phyloP scores from a whole-genome alignment of 768 basidiomycete species.

The Suillus cothurnatus region DNA sequence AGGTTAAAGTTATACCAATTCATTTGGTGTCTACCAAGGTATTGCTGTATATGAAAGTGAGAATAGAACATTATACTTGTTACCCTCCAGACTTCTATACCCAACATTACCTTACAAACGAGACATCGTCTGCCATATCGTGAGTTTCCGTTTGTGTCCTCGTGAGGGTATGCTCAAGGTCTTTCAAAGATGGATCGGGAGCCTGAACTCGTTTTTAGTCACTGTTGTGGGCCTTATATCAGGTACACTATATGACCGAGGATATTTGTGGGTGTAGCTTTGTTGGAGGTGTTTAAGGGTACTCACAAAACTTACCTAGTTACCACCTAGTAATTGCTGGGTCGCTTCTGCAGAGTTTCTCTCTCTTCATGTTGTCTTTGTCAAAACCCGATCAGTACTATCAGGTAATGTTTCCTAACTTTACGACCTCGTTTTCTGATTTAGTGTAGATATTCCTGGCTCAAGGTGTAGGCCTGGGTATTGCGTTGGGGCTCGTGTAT shows the following conservation, averaged over 20 bases:
- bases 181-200: constrained; percentile 45
- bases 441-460: constrained; percentile 20
- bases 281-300: background rate
- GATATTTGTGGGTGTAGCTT: constrained; percentile 46
- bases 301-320: constrained; percentile 25
- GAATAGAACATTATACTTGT: background rate
- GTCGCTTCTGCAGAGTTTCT: constrained; percentile 43
- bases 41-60: background rate
- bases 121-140: constrained; percentile 43
- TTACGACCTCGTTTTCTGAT: background rate
- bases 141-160: constrained; percentile 20
- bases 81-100: constrained; percentile 39
- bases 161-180: constrained; percentile 10
- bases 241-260: constrained; percentile 52
- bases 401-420: constrained; percentile 27
- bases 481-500: constrained; percentile 45
- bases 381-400: constrained; percentile 40
- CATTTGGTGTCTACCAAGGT: constrained; percentile 50
- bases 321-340: constrained; percentile 49
- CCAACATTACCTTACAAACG: constrained; percentile 37
- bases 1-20: constrained; percentile 33
- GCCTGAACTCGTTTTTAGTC: constrained; percentile 48
- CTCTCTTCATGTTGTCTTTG: constrained; percentile 46
- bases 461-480: constrained; percentile 38
- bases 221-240: constrained; percentile 46